These are phyloP conservation scores for Oryza glumipatula DNA, from an alignment of 176 grass and related monocot genomes.

Conservation along the genomic window DNA sequence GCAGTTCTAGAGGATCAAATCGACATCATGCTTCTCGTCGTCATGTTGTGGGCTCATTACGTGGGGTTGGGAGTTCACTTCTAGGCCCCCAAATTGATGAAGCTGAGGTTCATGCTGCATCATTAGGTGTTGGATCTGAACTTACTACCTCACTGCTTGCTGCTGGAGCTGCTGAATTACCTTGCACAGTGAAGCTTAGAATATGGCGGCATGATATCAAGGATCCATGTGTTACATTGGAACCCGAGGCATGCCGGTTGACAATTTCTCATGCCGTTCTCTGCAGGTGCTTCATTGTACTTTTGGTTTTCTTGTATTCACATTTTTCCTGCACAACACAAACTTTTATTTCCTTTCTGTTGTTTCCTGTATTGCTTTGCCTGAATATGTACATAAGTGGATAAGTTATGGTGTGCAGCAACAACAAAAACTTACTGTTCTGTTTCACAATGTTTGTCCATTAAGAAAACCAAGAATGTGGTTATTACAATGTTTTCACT, in stretches of 20 bases:
- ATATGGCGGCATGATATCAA: slow-evolving; percentile 92
- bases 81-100: slow-evolving; percentile 66
- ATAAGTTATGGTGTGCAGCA: slow-evolving; percentile 1
- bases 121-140: slow-evolving; percentile 65
- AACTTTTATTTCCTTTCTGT: slow-evolving; percentile 26
- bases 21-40: slow-evolving; percentile 41
- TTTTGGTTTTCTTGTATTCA: slow-evolving; percentile 34
- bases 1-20: slow-evolving; percentile 55
- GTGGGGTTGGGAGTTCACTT: slow-evolving; percentile 57
- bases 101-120: slow-evolving; percentile 61
- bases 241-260: slow-evolving; percentile 59
- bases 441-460: not conserved
- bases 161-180: slow-evolving; percentile 75
- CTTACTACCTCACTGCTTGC: slow-evolving; percentile 70
- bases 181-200: slow-evolving; percentile 97
- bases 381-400: slow-evolving; percentile 25
- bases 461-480: not conserved
- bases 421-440: not conserved
- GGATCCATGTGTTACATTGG: slow-evolving; percentile 54
- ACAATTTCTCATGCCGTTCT: slow-evolving; percentile 98
- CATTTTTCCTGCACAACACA: not conserved
- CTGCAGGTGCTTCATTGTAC: slow-evolving; percentile 70
- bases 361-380: slow-evolving; percentile 1
- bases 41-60: slow-evolving; percentile 43
- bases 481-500: not conserved